phyloP scores from a whole-genome alignment of 345 rosid species.

The Dipteronia sinensis region DNA sequence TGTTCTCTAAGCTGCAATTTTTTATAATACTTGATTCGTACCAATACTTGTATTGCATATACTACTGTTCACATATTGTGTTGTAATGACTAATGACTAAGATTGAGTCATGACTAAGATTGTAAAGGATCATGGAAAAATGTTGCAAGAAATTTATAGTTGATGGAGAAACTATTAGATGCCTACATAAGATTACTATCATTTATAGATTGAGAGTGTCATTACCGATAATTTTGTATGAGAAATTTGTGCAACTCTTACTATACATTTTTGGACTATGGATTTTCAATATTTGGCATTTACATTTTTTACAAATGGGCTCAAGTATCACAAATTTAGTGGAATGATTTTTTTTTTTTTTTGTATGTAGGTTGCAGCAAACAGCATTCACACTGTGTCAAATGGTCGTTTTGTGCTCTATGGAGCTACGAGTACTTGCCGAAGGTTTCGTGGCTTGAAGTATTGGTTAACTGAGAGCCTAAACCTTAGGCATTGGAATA shows the following conservation, averaged over 20 bases:
- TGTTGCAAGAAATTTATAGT: too few relatives aligned
- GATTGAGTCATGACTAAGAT: background rate
- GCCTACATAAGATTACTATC: background rate
- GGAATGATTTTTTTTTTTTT: background rate
- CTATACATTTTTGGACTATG: background rate
- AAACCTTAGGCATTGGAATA: slow-evolving; percentile 32
- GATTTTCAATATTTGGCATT: background rate
- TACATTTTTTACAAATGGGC: background rate
- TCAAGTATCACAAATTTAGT: background rate
- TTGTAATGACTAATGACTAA: background rate
- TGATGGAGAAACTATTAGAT: background rate
- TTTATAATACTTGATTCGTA: background rate
- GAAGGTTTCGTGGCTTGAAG: slow-evolving; percentile 51
- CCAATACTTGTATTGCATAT: background rate
- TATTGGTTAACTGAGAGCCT: slow-evolving; percentile 41
- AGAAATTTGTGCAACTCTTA: background rate
- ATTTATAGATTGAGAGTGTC: background rate
- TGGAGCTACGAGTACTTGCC: slow-evolving; percentile 41
- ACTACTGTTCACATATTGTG: background rate
- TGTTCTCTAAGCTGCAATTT: background rate
- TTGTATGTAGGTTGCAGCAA: slow-evolving; percentile 37
- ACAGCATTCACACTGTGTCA: slow-evolving; percentile 26
- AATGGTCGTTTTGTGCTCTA: slow-evolving; percentile 33
- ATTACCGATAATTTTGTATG: background rate
- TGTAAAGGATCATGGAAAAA: background rate